Evolutionary conservation across 768 basidiomycete species (phyloP), one percentile per base, ranked within the genome.

Genomic region (Auriscalpium vulgare): DNA sequence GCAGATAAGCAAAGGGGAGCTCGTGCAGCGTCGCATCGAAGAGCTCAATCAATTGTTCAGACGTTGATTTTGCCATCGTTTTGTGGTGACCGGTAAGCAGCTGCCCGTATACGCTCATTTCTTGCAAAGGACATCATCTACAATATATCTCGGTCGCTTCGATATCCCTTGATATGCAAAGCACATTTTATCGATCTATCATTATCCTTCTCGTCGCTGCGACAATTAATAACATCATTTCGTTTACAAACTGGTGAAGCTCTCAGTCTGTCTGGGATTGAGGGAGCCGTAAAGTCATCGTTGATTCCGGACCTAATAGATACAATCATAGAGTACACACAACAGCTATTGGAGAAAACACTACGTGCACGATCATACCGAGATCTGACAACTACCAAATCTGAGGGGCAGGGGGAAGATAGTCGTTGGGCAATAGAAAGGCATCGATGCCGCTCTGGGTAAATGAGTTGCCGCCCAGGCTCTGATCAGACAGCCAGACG

Each of bases 401-500:
- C 68, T 87, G 87, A 50, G 84, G 78, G 23, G 81, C 78, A 56
- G 83, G 74, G 2, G 86, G 84, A 51, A 89, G 75, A 62, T 85
- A 90, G 65, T 90, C 85, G 35, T 74, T 70, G 14, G 90, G 90
- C 38, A 92, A 75, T 48, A 92, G 73, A 71, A 91, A 91, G 4
- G 90, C 88, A 64, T 92, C 87, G 74, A 92, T 88, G 59, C 91
- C 90, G 63, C 87, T 80, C 67, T 89, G 87, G 36, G 83, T 78
- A 70, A 90, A 87, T 8, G 83, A 79, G 63, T 73, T 80, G 50
- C 87, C 89, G 47, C 89, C 90, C 2, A 91, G 71, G 61, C 79
- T 88, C 68, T 88, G 86, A 67, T 92, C 90, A 37, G 88, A 88
- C 47, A 91, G 82, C 89, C 89, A 92, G 29, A 91, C 83, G 17